phyloP scores from a whole-genome alignment of 2,329 filamentous ascomycete species.

The Arthrobotrys megalospora region DNA sequence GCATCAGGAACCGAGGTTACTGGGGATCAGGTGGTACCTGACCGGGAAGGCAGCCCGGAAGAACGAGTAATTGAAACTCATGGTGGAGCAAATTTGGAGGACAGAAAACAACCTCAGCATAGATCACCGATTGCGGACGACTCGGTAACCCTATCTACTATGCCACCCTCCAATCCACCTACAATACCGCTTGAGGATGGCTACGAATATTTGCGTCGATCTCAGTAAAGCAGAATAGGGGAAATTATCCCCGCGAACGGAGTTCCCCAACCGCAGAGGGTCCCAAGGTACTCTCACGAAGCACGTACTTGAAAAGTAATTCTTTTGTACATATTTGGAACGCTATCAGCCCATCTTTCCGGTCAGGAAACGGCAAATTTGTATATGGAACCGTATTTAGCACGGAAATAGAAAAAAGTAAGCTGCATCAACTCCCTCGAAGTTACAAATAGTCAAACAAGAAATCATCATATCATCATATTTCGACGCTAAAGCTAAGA shows the following conservation, averaged over 20 bases:
- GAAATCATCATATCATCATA: background rate
- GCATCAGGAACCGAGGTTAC: too few species aligned
- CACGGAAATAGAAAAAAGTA: too few species aligned
- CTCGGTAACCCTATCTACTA: background rate
- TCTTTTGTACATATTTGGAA: slow-evolving; percentile 9
- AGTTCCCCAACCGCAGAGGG: too few species aligned
- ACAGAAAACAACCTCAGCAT: background rate
- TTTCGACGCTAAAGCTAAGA: background rate
- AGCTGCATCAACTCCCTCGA: background rate
- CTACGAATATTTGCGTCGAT: slow-evolving; percentile 43
- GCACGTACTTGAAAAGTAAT: background rate
- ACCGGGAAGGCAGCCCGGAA: too few species aligned
- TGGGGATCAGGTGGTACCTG: too few species aligned
- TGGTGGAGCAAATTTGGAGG: too few species aligned
- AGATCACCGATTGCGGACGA: background rate
- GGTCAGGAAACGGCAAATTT: background rate
- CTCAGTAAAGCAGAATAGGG: background rate
- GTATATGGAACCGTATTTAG: slow-evolving; percentile 1
- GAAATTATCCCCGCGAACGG: too few species aligned
- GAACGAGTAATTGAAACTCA: too few species aligned
- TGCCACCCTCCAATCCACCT: background rate
- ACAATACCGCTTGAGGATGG: slow-evolving; percentile 15
- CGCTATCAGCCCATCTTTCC: background rate
- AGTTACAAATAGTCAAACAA: background rate
- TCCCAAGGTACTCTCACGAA: background rate